Base-by-base conservation (phyloP, 1,284 basidiomycete species). In the Pisolithus thermaeus region DNA sequence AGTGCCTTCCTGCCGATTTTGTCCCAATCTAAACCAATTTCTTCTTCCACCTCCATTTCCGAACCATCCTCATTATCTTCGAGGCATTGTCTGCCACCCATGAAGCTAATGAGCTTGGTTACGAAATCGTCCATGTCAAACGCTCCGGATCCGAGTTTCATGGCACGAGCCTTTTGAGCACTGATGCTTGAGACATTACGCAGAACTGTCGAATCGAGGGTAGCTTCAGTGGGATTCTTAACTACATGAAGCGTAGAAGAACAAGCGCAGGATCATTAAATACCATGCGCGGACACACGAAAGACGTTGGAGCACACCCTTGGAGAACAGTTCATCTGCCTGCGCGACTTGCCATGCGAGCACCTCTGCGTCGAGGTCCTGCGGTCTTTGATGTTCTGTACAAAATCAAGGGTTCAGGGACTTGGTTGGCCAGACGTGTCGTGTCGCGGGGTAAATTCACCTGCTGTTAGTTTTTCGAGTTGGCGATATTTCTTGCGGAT, bases 61-160 rank as follows among this genome's bases (percentile, higher is more conserved):
- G 69, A 73, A 11, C 76, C 80, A 12, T 76, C 78, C 20, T 78
- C 77, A 3, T 75, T 72, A 9, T 69, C 72, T 40, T 77, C 76
- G 49, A 74, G 61, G 4, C 59, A 61, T 52, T 77, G 77, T 35
- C 75, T 73, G 2, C 85, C 84, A 18, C 87, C 86, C 83, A 91
- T 84, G 59, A 81, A 87, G 9, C 72, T 77, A 45, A 85, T 70
- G 22, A 92, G 73, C 59, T 84, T 84, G 2, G 79, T 69, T 43
- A 94, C 73, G 58, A 91, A 92, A 54, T 93, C 90, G 55, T 92
- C 90, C 32, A 87, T 73, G 62, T 94, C 92, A 62, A 94, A 93
- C 16, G 82, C 81, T 46, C 87, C 85, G 0, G 80, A 79, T 50
- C 88, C 89, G 1, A 89, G 83, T 66, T 89, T 90, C 79, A 93